Evolutionary conservation across 495 filamentous ascomycete species (phyloP).

Genomic region (Podospora pseudoanserina): DNA sequence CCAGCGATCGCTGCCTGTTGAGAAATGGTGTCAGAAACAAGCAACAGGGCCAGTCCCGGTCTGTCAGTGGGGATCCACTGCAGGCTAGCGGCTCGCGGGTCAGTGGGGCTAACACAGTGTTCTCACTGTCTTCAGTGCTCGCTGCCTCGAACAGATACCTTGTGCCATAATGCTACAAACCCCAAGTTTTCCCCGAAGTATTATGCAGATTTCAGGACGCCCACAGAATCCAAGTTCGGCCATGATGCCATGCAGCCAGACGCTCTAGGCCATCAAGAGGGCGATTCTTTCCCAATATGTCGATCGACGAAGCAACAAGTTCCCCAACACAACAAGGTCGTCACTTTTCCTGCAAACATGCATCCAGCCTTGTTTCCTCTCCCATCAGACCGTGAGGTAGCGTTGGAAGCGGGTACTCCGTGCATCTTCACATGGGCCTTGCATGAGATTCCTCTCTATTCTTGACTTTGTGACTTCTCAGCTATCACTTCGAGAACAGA

Average conservation of each 20-base stretch:
- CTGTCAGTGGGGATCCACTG: background rate
- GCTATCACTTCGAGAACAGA: background rate
- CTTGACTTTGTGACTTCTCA: background rate
- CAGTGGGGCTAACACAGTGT: background rate
- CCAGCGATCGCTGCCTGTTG: background rate
- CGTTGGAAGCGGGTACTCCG: background rate
- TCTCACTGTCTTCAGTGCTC: background rate
- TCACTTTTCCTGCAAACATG: background rate
- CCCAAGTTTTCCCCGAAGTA: background rate
- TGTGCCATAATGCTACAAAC: background rate
- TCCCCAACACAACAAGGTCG: too few relatives aligned
- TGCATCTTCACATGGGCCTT: background rate
- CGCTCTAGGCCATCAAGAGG: background rate
- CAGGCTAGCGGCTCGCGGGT: background rate
- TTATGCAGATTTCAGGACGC: background rate
- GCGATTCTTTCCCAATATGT: background rate
- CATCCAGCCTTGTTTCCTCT: background rate
- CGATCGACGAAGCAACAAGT: too few relatives aligned
- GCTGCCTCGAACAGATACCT: too few relatives aligned
- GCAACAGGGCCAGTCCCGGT: background rate
- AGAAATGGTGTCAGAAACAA: background rate
- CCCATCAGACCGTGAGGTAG: background rate
- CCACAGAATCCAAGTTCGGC: background rate
- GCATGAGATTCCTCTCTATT: background rate
- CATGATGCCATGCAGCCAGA: background rate